These are phyloP conservation scores for Cryphonectria nitschkei DNA, from an alignment of 2,329 filamentous ascomycete species.

Conservation along the genomic window DNA sequence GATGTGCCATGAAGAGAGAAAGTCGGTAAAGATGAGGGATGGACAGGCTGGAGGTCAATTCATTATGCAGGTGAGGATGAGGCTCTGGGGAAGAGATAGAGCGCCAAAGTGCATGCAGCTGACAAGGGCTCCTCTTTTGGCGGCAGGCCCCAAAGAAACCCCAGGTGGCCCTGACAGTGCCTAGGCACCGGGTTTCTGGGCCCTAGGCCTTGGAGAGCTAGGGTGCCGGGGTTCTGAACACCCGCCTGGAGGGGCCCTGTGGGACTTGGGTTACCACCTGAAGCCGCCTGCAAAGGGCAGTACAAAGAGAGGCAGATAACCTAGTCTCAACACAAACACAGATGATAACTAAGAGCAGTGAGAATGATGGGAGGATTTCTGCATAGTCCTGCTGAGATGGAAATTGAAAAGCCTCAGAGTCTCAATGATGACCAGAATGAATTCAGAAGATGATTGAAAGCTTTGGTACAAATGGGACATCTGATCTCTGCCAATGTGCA, in stretches of 20 bases:
- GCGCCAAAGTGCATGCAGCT: neutral
- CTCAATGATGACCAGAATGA: neutral
- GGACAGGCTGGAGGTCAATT: conserved; percentile 15
- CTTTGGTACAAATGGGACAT: neutral
- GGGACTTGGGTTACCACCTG: neutral
- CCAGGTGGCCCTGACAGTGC: neutral
- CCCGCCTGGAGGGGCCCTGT: neutral
- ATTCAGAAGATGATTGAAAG: neutral
- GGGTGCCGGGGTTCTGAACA: neutral
- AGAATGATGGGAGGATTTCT: neutral
- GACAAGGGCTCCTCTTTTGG: neutral
- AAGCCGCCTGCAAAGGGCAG: neutral
- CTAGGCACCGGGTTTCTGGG: neutral
- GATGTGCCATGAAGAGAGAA: conserved; percentile 25
- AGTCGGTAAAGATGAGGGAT: conserved; percentile 8
- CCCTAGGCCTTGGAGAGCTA: neutral
- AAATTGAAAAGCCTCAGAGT: neutral
- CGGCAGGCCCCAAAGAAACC: neutral
- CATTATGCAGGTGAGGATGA: conserved; percentile 11
- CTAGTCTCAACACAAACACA: neutral
- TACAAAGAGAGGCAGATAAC: neutral
- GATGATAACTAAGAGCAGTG: neutral
- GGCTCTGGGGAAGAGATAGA: neutral
- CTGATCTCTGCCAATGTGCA: neutral
- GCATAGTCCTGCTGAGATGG: neutral